Base-by-base conservation (phyloP, 352 stramenopile species). In the Phytophthora macrochlamydospora region DNA sequence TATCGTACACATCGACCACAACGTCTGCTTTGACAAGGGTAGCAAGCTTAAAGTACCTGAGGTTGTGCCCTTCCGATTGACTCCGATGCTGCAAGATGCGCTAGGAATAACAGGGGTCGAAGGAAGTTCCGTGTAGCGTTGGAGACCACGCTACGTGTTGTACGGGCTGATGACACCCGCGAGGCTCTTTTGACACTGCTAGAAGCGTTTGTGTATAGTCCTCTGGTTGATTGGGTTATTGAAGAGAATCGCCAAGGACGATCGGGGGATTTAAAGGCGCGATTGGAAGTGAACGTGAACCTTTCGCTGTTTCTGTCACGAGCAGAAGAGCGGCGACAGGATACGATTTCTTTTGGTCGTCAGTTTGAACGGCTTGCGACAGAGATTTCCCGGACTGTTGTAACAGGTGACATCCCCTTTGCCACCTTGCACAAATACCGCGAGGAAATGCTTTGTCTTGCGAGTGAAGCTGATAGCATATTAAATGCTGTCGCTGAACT, bases 1-100 rank as follows among this genome's bases (percentile, higher is more conserved):
- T 33, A 65, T 98, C 9, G 79, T 97, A 7, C 92, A 98, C 59
- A 98, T 98, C 42, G 93, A 98, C 63, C 96, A 97, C 75, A 97
- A 96, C 46, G 81, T 98, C 6, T 97, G 88, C 56, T 98, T 98
- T 53, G 93, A 98, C 60, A 94, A 92, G 56, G 93, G 92, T 2
- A 69, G 71, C 35, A 88, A 76, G 51, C 76, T 98, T 0, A 96
- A 96, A 58, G 89, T 96, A 6, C 92, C 93, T 5, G 93, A 98
- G 65, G 63, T 95, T 33, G 93, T 98, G 18, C 93, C 92, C 7
- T 98, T 98, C 53, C 89, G 93, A 18, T 62, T 98, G 12, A 98
- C 93, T 9, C 82, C 80, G 7, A 90, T 91, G 59, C 65, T 98
- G 24, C 73, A 90, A 51, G 81, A 91, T 51, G 84, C 78, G 7